phyloP scores from a whole-genome alignment of 148 eudicot genomes.

The Persicaria tinctoria region DNA sequence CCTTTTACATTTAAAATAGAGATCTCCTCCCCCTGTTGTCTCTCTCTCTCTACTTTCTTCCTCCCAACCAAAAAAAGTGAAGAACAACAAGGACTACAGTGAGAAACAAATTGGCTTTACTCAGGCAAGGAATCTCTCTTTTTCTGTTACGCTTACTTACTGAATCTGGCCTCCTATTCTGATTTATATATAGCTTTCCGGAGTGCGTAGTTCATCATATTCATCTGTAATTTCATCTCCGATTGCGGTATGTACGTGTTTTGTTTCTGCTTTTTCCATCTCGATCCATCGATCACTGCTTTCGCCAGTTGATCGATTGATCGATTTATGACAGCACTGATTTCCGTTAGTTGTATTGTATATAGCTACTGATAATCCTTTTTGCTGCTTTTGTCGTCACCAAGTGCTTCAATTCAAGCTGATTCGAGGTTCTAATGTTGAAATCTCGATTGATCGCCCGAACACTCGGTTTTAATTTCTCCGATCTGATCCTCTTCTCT shows the following conservation, averaged over 20 bases:
- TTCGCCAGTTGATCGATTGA: background rate
- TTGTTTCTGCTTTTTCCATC: background rate
- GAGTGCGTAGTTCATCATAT: background rate
- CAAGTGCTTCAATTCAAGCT: no score
- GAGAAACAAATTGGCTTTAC: slow-evolving; percentile 3
- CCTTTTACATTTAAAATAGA: background rate
- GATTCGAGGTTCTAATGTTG: no score
- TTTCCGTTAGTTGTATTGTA: background rate
- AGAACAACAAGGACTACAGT: background rate
- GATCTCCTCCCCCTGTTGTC: background rate
- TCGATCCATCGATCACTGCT: background rate
- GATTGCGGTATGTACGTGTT: background rate
- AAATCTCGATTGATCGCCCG: no score
- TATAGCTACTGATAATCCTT: no score
- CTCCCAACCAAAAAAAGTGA: background rate
- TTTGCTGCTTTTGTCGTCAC: no score
- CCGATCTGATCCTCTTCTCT: no score
- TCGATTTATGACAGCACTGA: background rate
- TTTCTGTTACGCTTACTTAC: background rate
- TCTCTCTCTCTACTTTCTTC: background rate
- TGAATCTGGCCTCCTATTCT: no score
- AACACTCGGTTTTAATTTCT: no score
- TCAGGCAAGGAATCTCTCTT: slow-evolving; percentile 13
- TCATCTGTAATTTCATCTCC: background rate
- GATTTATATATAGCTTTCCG: no score